These are phyloP conservation scores for Trypanosoma melophagium DNA, from an alignment of 208 protist genomes.

Conservation along the genomic window DNA sequence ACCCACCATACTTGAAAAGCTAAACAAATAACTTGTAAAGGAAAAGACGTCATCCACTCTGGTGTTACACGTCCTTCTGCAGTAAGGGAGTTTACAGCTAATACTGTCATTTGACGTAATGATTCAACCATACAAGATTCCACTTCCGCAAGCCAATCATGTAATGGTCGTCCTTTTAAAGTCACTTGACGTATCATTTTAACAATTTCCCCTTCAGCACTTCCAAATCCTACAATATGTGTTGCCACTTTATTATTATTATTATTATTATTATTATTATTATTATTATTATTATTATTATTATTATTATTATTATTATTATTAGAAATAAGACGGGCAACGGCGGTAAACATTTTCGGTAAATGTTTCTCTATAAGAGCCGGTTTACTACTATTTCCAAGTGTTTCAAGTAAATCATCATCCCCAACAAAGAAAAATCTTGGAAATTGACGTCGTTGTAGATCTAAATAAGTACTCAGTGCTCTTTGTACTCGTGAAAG, in stretches of 20 bases:
- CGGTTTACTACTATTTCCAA: slow-evolving; percentile 96
- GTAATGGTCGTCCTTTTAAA: slow-evolving; percentile 72
- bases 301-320: slow-evolving; percentile 24
- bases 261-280: slow-evolving; percentile 14
- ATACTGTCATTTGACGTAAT: slow-evolving; percentile 71
- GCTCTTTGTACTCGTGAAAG: slow-evolving; percentile 96
- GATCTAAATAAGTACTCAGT: slow-evolving; percentile 97
- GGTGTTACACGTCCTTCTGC: slow-evolving; percentile 42
- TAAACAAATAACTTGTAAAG: slow-evolving; percentile 92
- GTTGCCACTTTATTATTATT: slow-evolving; percentile 23
- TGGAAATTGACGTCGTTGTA: slow-evolving; percentile 95
- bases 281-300: slow-evolving; percentile 28
- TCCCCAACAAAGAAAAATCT: slow-evolving; percentile 99
- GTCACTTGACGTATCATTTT: slow-evolving; percentile 69
- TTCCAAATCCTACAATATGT: slow-evolving; percentile 88
- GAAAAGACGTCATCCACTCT: slow-evolving; percentile 88
- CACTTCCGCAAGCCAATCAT: slow-evolving; percentile 93
- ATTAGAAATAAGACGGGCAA: slow-evolving; percentile 81
- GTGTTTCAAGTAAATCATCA: slow-evolving; percentile 99
- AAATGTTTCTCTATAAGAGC: slow-evolving; percentile 96
- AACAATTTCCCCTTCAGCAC: slow-evolving; percentile 93
- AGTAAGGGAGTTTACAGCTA: slow-evolving; percentile 30
- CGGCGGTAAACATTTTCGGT: slow-evolving; percentile 99
- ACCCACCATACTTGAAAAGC: slow-evolving; percentile 94
- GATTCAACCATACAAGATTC: slow-evolving; percentile 91